Evolutionary conservation across 108 stramenopile genomes (phyloP).

Genomic region (Bacterosira constricta): DNA sequence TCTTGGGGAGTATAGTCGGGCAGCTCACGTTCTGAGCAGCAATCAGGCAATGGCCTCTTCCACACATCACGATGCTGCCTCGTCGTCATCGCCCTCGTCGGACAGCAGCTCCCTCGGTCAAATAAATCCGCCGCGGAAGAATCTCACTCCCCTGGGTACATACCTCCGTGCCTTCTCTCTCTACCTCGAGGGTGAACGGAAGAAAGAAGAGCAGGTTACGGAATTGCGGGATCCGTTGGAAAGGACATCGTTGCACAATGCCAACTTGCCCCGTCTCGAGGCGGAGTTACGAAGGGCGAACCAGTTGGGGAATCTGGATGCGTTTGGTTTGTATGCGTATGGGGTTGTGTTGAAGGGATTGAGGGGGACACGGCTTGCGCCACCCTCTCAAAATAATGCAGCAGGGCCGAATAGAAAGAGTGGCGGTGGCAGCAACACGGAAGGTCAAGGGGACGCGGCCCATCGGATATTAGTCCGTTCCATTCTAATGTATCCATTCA

Average conservation of each 20-base stretch:
- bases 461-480: slow-evolving; percentile 74
- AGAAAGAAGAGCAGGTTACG: slow-evolving; percentile 78
- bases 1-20: slow-evolving; percentile 77
- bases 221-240: slow-evolving; percentile 73
- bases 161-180: slow-evolving; percentile 88
- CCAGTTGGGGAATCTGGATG: slow-evolving; percentile 59
- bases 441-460: slow-evolving; percentile 34
- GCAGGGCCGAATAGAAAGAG: background rate
- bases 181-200: slow-evolving; percentile 93
- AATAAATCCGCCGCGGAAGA: slow-evolving; percentile 48
- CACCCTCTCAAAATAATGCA: slow-evolving; percentile 3
- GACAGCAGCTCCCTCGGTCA: background rate
- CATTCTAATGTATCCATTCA: slow-evolving; percentile 80
- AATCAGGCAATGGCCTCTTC: background rate
- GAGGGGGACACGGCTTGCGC: slow-evolving; percentile 29
- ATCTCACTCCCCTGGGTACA: slow-evolving; percentile 60
- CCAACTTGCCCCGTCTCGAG: slow-evolving; percentile 70
- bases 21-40: slow-evolving; percentile 60
- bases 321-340: slow-evolving; percentile 93
- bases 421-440: background rate
- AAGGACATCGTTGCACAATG: slow-evolving; percentile 41
- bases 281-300: slow-evolving; percentile 63
- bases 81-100: background rate
- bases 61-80: background rate
- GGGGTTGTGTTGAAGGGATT: slow-evolving; percentile 69